Base-by-base conservation (phyloP, 192 early-diverging fungal genomes). In the Coemansia nantahalensis region DNA sequence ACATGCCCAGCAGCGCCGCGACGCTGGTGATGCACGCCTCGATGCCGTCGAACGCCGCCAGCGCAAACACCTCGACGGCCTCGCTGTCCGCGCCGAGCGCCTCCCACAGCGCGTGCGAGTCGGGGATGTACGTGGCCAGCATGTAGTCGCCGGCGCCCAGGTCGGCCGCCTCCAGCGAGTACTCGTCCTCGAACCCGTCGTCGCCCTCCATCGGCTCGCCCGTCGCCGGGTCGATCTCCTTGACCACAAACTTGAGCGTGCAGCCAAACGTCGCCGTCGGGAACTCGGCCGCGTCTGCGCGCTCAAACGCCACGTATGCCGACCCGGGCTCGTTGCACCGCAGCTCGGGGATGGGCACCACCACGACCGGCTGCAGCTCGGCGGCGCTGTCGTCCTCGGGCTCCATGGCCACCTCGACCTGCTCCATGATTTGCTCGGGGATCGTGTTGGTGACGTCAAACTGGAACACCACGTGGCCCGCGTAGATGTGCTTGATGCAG, bases 101-200 rank as follows among this genome's bases (percentile, higher is more conserved):
- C 63, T 92, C 88, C 93, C 94, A 99, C 34, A 81, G 77, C 34
- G 79, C 50, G 16, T 79, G 68, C 54, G 97, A 93, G 62, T 90
- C 84, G 17, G 84, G 78, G 12, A 95, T 66, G 52, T 90, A 93
- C 11, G 86, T 83, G n/a, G 93, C 87, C 39, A 86, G 79, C 53
- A 99, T 84, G 71, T 91, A 97, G 68, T 99, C 96, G 41, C 85
- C 90, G 9, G 84, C 83, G 14, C 82, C 67, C 21, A 96, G 54
- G 5, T 97, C 91, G 6, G 90, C 66, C 16, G 92, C 89, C 67
- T 99, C 97, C 36, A 94, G 79, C 64, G 79, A 67, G 63, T 96
- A 98, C 63, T 98, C 95, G 60, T 94, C 95, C 42, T 94, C 92
- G 45, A 90, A 96, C 18, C 95, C 95, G 39, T 95, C 88, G 52